A percentile compares a stretch with the other conserved stretches of the same genome.
phyloP scores from a whole-genome alignment of 768 basidiomycete species.

The Rhodotorula taiwanensis region DNA sequence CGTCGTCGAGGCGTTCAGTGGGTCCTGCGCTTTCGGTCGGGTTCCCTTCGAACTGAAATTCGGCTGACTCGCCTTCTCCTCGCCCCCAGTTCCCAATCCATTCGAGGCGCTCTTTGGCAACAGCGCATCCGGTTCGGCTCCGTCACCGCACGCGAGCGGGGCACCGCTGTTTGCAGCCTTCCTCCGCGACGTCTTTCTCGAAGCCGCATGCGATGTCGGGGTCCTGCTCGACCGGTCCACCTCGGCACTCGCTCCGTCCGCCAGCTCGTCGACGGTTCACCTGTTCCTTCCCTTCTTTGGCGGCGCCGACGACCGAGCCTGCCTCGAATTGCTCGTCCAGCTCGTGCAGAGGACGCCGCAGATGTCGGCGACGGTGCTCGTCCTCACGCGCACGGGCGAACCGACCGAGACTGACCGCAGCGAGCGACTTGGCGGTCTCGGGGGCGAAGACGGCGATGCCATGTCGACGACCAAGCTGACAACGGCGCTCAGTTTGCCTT shows the following conservation, averaged over 20 bases:
- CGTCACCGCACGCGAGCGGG: constrained; percentile 40
- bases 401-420: constrained; percentile 18
- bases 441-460: constrained; percentile 23
- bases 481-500: constrained; percentile 42
- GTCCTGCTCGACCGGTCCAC: constrained; percentile 67
- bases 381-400: constrained; percentile 47
- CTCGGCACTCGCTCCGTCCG: background rate
- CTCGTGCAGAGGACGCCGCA: constrained; percentile 59
- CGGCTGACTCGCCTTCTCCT: too few relatives aligned
- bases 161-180: constrained; percentile 66
- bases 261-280: constrained; percentile 49
- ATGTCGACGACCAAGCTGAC: constrained; percentile 39
- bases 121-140: constrained; percentile 41
- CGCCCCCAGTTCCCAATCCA: constrained; percentile 50
- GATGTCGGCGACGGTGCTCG: constrained; percentile 68
- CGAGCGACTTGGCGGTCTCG: constrained; percentile 28
- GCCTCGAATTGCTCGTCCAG: constrained; percentile 73
- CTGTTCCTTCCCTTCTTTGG: constrained; percentile 87
- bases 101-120: constrained; percentile 67
- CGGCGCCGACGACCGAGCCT: constrained; percentile 85
- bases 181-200: constrained; percentile 71
- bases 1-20: constrained; percentile 12
- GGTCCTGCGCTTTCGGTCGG: too few relatives aligned
- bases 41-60: too few relatives aligned
- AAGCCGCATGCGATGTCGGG: constrained; percentile 67